Evolutionary conservation across 2,329 filamentous ascomycete species (phyloP).

Genomic region (Exophiala mesophila): DNA sequence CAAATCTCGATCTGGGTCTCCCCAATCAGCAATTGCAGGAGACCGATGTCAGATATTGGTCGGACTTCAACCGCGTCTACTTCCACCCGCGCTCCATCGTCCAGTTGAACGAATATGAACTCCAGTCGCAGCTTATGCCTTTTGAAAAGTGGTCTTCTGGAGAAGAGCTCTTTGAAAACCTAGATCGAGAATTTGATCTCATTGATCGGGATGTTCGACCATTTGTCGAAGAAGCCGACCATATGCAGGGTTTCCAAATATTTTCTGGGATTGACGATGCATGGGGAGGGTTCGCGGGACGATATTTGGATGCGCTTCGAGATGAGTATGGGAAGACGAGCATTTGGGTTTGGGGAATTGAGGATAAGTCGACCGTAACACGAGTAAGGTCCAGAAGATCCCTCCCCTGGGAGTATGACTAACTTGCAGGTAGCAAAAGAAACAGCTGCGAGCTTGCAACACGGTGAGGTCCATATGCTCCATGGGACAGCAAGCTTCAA

Average conservation of each 20-base stretch:
- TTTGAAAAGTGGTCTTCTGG: slow-evolving; percentile 74
- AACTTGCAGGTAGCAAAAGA: slow-evolving; percentile 44
- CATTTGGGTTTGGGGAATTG: slow-evolving; percentile 81
- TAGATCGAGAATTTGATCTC: slow-evolving; percentile 78
- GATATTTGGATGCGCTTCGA: slow-evolving; percentile 69
- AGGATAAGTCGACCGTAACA: slow-evolving; percentile 54
- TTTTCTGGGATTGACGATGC: slow-evolving; percentile 69
- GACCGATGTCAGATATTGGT: slow-evolving; percentile 85
- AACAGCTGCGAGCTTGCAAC: slow-evolving; percentile 64
- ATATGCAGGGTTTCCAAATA: slow-evolving; percentile 81
- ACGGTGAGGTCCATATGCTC: slow-evolving; percentile 66
- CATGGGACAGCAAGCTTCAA: slow-evolving; percentile 65
- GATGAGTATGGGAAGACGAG: slow-evolving; percentile 88
- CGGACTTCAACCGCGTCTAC: slow-evolving; percentile 88
- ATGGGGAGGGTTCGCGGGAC: slow-evolving; percentile 71
- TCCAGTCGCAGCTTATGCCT: slow-evolving; percentile 72
- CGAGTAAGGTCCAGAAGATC: slow-evolving; percentile 43
- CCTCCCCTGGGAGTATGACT: slow-evolving; percentile 1
- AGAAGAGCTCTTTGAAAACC: slow-evolving; percentile 65
- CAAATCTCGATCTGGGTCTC: slow-evolving; percentile 67
- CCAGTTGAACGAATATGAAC: slow-evolving; percentile 80
- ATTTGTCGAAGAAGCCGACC: slow-evolving; percentile 89
- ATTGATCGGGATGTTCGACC: slow-evolving; percentile 84
- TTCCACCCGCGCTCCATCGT: slow-evolving; percentile 85
- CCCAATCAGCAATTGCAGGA: slow-evolving; percentile 60